Evolutionary conservation across 2,329 filamentous ascomycete species (phyloP).

Genomic region (Orbilia oligospora): DNA sequence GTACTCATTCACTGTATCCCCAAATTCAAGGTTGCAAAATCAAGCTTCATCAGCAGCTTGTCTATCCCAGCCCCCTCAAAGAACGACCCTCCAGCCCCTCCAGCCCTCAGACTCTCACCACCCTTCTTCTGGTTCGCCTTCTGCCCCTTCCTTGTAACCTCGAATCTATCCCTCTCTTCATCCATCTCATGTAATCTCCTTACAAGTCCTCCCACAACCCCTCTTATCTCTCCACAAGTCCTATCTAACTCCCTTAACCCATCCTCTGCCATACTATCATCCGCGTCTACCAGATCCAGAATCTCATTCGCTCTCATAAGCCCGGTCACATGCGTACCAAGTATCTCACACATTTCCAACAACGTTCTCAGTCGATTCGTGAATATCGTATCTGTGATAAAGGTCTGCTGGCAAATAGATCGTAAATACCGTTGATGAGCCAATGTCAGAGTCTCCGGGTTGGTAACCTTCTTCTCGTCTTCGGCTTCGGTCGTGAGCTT

Average conservation of each 20-base stretch:
- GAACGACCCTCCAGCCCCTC: conserved; percentile 42
- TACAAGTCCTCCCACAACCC: conserved; percentile 61
- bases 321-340: conserved; percentile 62
- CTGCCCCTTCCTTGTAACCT: conserved; percentile 49
- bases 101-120: conserved; percentile 35
- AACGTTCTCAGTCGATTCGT: conserved; percentile 62
- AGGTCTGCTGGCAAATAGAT: conserved; percentile 60
- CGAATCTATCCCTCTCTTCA: conserved; percentile 62
- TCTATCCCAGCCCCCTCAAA: conserved; percentile 63
- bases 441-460: conserved; percentile 56
- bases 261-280: conserved; percentile 37
- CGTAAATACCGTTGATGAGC: conserved; percentile 57
- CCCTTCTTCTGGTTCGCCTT: conserved; percentile 37
- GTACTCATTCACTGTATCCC: conserved; percentile 8
- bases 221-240: conserved; percentile 61
- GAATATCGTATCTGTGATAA: conserved; percentile 63
- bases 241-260: conserved; percentile 54
- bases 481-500: conserved; percentile 13
- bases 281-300: conserved; percentile 59
- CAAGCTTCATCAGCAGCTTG: conserved; percentile 64
- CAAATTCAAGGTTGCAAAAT: conserved; percentile 61
- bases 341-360: conserved; percentile 60
- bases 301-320: conserved; percentile 59
- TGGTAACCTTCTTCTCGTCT: conserved; percentile 47
- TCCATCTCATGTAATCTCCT: conserved; percentile 63